These are phyloP conservation scores for Pythium volutum DNA, from an alignment of 352 stramenopile genomes.

Conservation along the genomic window DNA sequence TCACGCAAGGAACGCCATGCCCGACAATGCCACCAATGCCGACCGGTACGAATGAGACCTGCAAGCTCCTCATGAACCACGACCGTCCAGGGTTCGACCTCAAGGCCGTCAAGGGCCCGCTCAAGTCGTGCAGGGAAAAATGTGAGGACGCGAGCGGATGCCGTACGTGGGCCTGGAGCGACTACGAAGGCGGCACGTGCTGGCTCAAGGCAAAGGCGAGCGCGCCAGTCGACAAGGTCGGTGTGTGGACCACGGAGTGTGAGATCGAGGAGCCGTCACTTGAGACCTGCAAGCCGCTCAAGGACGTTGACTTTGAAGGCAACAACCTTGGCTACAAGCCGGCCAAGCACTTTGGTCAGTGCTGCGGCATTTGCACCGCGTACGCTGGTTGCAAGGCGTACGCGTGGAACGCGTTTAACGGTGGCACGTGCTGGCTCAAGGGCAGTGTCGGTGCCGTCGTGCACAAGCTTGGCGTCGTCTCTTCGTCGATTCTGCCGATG, in stretches of 20 bases:
- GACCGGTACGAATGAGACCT: neutral
- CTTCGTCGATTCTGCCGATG: neutral
- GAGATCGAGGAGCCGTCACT: neutral
- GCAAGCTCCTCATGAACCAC: neutral
- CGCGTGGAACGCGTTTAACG: constrained; percentile 48
- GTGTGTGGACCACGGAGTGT: neutral
- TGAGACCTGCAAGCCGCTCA: neutral
- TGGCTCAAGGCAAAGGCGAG: neutral
- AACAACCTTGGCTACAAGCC: constrained; percentile 23
- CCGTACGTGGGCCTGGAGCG: constrained; percentile 16
- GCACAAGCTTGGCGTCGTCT: constrained; percentile 6
- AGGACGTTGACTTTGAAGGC: constrained; percentile 26
- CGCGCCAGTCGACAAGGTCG: neutral
- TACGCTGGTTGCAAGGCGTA: constrained; percentile 35
- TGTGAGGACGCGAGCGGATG: constrained; percentile 1
- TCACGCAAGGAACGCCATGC: neutral
- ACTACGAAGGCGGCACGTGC: constrained; percentile 10
- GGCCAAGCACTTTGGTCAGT: constrained; percentile 11
- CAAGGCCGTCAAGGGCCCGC: neutral
- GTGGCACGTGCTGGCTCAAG: constrained; percentile 60
- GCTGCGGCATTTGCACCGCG: constrained; percentile 22
- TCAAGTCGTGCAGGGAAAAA: neutral
- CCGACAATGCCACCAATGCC: neutral
- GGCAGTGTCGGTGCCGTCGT: constrained; percentile 13
- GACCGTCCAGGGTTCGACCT: neutral